A percentile compares a stretch with the other conserved stretches of the same genome.
These are phyloP conservation scores for Tephrocybe sp. DNA, from an alignment of 768 basidiomycete species.

Conservation along the genomic window DNA sequence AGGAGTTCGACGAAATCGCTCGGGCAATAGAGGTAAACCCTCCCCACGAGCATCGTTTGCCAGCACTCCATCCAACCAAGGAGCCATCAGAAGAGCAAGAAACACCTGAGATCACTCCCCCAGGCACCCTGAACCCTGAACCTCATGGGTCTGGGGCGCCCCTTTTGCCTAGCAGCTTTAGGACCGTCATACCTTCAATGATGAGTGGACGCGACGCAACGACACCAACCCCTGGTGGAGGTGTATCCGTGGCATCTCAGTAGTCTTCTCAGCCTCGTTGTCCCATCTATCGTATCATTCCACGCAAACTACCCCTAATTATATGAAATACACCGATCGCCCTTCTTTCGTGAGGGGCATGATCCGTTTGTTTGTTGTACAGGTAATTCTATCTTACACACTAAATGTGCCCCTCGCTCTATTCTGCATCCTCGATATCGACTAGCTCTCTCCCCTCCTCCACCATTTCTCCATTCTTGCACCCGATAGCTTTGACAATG, in stretches of 20 bases:
- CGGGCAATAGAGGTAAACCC: conserved; percentile 48
- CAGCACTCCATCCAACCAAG: conserved; percentile 20
- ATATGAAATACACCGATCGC: background rate
- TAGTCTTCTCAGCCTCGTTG: background rate
- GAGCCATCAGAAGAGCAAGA: conserved; percentile 23
- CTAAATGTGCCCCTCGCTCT: background rate
- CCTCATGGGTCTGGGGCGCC: conserved; percentile 56
- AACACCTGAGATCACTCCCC: conserved; percentile 39
- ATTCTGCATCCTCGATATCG: conserved; percentile 49
- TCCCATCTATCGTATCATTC: background rate
- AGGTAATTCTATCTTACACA: background rate
- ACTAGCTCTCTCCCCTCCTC: conserved; percentile 83
- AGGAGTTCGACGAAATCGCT: conserved; percentile 58
- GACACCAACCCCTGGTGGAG: conserved; percentile 41
- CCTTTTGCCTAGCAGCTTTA: conserved; percentile 39
- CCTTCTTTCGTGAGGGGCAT: background rate
- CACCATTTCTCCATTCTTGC: conserved; percentile 88
- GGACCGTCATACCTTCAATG: conserved; percentile 36
- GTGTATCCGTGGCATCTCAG: conserved; percentile 12
- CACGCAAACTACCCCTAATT: background rate
- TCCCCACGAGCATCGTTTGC: conserved; percentile 34
- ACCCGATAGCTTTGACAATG: conserved; percentile 68
- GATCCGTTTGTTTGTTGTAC: background rate
- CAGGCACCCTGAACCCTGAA: conserved; percentile 56
- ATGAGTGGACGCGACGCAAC: conserved; percentile 42